Evolutionary conservation across 2,329 filamentous ascomycete genomes (phyloP), one percentile per base, ranked within the genome.

Genomic region (Hypomyces rosellus): DNA sequence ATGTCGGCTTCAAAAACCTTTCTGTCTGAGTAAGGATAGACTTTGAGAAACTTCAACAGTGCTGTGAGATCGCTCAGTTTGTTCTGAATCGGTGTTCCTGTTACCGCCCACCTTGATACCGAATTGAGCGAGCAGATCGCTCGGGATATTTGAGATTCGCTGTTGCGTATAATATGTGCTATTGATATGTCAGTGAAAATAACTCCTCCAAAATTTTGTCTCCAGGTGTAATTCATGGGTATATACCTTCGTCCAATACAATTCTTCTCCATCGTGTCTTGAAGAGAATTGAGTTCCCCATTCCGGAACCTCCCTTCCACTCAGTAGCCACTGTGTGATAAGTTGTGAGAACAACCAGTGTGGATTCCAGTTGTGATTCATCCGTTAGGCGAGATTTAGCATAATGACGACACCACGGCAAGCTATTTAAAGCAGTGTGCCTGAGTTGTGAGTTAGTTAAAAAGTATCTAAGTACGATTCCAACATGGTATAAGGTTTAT

Each of bases 81-180:
- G 48, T 76, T 77, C 48, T 30, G 25, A 6, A 30, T 70, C 0
- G 74, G 74, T 0, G 74, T 77, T 2, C 73, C 73, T 0, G 71
- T 75, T 2, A 77, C 65, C 2, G 68, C 69, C 74, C 74, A 77
- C 7, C 74, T 63, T 1, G 60, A 62, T 16, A 59, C 51, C 0
- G 68, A 60, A 0, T 66, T 50, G 0, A 77, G 57, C 2, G 60
- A 59, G 40, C 64, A 72, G 1, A 70, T 56, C 2, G 69, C 69
- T 52, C 57, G 61, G 3, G 69, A 61, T 55, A 68, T 72, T 14
- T 52, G 45, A 0, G 68, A 66, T 3, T 59, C 55, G 2, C 55
- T 52, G 36, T 70, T 70, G 3, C 70, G 64, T 34, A 75, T 70
- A 4, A 65, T 56, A 49, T 75, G 73, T 4, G 70, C 73, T 73